phyloP scores from a whole-genome alignment of 1,139 yeast species.

The Candida gigantensis region DNA sequence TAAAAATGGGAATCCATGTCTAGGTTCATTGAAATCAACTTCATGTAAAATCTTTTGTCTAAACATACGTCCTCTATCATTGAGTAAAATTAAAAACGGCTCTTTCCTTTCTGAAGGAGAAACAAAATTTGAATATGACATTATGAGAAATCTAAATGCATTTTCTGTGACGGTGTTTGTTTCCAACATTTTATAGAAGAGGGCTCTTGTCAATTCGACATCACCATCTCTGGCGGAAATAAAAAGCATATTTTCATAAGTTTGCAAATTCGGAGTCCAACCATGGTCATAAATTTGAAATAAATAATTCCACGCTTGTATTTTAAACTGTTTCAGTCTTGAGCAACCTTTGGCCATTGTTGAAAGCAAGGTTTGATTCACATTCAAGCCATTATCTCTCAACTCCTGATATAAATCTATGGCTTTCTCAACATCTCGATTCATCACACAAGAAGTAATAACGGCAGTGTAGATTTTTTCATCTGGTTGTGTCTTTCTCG shows the following conservation, averaged over 20 bases:
- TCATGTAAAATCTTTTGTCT: constrained; percentile 46
- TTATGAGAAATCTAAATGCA: constrained; percentile 54
- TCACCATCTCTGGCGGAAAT: constrained; percentile 82
- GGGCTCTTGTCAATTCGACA: constrained; percentile 67
- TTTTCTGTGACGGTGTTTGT: constrained; percentile 38
- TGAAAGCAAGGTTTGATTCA: constrained; percentile 53
- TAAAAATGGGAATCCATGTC: constrained; percentile 60
- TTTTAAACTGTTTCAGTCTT: constrained; percentile 40
- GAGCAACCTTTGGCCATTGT: constrained; percentile 77
- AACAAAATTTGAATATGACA: constrained; percentile 52
- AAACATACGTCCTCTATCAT: constrained; percentile 48
- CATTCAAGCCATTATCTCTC: constrained; percentile 31
- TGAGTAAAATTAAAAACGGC: constrained; percentile 42
- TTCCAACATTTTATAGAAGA: constrained; percentile 57
- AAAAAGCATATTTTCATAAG: constrained; percentile 70
- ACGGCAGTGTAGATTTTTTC: constrained; percentile 67
- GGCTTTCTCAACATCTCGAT: constrained; percentile 67
- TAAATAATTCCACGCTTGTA: constrained; percentile 77
- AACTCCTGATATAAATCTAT: constrained; percentile 77
- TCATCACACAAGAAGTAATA: constrained; percentile 63
- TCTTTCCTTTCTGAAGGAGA: constrained; percentile 14
- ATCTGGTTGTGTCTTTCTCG: constrained; percentile 66
- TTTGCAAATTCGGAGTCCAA: constrained; percentile 49
- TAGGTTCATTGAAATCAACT: constrained; percentile 23
- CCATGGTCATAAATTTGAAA: constrained; percentile 61